Conservation (phyloP, 2,329 filamentous ascomycete genomes). For the Neonectria punicea region DNA sequence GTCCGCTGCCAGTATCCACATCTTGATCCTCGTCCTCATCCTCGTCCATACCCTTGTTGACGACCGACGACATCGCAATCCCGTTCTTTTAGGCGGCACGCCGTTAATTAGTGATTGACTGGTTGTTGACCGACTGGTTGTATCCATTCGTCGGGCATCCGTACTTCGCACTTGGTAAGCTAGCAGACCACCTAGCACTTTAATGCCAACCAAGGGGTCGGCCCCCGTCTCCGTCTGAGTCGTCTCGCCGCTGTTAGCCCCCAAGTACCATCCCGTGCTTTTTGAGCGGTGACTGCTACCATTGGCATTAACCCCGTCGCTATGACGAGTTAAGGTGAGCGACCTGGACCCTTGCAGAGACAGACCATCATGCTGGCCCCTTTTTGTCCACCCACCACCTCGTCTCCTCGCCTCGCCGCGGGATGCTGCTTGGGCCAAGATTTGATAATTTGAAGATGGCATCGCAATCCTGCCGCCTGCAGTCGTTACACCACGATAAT, state of each 20-base stretch:
- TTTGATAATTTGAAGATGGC: constrained; percentile 17
- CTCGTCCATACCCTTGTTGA: constrained; percentile 1
- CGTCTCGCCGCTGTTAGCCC: constrained; percentile 10
- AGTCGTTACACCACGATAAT: constrained; percentile 10
- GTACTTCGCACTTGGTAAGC: not conserved
- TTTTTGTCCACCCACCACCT: constrained; percentile 36
- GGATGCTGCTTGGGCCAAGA: constrained; percentile 12
- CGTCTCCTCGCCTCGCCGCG: not conserved
- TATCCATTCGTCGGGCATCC: not conserved
- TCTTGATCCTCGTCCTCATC: not conserved
- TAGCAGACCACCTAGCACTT: not conserved
- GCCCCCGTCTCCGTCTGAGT: constrained; percentile 5
- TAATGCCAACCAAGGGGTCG: constrained; percentile 9
- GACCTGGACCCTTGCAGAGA: constrained; percentile 32
- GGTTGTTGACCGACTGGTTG: not conserved
- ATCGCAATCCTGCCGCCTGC: constrained; percentile 5
- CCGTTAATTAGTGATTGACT: constrained; percentile 12
- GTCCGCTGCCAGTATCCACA: not conserved
- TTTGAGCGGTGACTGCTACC: not conserved
- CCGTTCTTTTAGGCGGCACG: constrained; percentile 11
- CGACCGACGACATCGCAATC: constrained; percentile 7
- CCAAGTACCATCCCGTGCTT: constrained; percentile 7
- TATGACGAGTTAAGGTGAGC: constrained; percentile 27
- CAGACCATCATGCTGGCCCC: constrained; percentile 31
- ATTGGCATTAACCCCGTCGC: constrained; percentile 1